phyloP scores from a whole-genome alignment of 2,329 filamentous ascomycete genomes.

The Sporothrix variecibatus region DNA sequence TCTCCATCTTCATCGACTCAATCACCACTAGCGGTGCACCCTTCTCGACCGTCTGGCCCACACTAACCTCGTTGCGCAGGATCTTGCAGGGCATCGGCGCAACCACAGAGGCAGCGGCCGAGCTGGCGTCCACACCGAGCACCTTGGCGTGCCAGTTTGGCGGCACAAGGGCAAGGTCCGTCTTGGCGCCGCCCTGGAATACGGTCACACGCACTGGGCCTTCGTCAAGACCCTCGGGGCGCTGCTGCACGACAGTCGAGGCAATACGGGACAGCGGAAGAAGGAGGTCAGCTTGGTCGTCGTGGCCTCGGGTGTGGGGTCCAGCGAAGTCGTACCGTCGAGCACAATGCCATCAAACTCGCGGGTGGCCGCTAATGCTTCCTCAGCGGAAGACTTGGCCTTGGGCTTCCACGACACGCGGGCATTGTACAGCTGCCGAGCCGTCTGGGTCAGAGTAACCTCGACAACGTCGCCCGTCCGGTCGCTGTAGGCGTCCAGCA shows the following conservation, averaged over 20 bases:
- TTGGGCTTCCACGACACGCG: slow-evolving; percentile 43
- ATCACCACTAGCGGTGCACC: slow-evolving; percentile 88
- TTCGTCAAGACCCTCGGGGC: slow-evolving; percentile 36
- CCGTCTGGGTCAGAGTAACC: slow-evolving; percentile 52
- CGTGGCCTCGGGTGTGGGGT: slow-evolving; percentile 19
- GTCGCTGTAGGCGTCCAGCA: slow-evolving; percentile 60
- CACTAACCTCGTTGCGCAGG: slow-evolving; percentile 80
- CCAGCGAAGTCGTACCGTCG: slow-evolving; percentile 37
- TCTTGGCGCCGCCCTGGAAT: slow-evolving; percentile 70
- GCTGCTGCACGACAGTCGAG: slow-evolving; percentile 70
- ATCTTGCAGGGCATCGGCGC: slow-evolving; percentile 99
- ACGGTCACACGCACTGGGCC: slow-evolving; percentile 63
- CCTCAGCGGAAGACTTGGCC: neutral
- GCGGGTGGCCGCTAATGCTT: slow-evolving; percentile 32
- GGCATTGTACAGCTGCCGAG: slow-evolving; percentile 50
- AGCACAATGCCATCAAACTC: slow-evolving; percentile 51
- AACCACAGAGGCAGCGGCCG: slow-evolving; percentile 76
- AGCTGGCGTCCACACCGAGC: slow-evolving; percentile 68
- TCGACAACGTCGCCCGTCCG: slow-evolving; percentile 54
- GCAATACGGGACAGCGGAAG: slow-evolving; percentile 78
- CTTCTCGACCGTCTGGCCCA: slow-evolving; percentile 80
- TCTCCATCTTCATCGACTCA: slow-evolving; percentile 91
- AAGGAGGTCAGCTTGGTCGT: slow-evolving; percentile 63
- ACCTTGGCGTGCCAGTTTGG: slow-evolving; percentile 87
- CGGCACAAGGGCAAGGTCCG: slow-evolving; percentile 56